phyloP scores from a whole-genome alignment of 2,329 filamentous ascomycete genomes.

The Ophiostoma fasciatum region DNA sequence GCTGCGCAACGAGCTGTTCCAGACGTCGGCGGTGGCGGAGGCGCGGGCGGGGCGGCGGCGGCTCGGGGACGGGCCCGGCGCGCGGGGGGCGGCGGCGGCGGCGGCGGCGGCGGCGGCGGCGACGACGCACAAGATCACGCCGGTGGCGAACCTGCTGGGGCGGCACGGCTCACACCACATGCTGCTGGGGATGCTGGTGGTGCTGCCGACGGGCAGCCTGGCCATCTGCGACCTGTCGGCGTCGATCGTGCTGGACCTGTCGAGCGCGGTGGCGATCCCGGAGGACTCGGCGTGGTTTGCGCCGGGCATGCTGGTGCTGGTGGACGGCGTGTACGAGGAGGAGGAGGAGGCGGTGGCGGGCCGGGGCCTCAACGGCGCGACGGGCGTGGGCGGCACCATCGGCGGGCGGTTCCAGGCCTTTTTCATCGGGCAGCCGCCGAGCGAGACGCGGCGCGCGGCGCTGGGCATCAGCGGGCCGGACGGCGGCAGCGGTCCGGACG shows the following conservation, averaged over 20 bases:
- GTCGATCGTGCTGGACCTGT: constrained; percentile 70
- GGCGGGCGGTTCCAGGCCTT: constrained; percentile 87
- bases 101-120: constrained; percentile 21
- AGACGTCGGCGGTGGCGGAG: constrained; percentile 59
- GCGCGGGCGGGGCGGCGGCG: too few species aligned
- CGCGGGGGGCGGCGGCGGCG: constrained; percentile 38
- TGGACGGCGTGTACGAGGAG: constrained; percentile 95
- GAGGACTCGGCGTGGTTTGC: constrained; percentile 83
- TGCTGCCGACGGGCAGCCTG: constrained; percentile 67
- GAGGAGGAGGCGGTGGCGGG: constrained; percentile 59
- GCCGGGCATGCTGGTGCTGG: constrained; percentile 88
- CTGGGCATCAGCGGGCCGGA: constrained; percentile 53
- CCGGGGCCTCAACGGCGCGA: constrained; percentile 57
- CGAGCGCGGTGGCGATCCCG: constrained; percentile 67
- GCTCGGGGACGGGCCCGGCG: too few species aligned
- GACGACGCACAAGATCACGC: constrained; percentile 67
- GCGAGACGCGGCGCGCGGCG: constrained; percentile 67
- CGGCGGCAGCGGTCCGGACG: too few species aligned
- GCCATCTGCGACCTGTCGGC: constrained; percentile 79
- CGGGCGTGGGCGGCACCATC: constrained; percentile 76
- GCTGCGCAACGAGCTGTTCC: constrained; percentile 84
- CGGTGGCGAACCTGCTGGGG: constrained; percentile 61
- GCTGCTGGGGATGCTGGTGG: constrained; percentile 67
- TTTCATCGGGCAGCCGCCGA: constrained; percentile 81
- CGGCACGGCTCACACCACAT: constrained; percentile 75